Percentiles rank a stretch among this genome's conserved stretches.
Conservation (phyloP, 2,329 filamentous ascomycete genomes). For the Diplodia intermedia region DNA sequence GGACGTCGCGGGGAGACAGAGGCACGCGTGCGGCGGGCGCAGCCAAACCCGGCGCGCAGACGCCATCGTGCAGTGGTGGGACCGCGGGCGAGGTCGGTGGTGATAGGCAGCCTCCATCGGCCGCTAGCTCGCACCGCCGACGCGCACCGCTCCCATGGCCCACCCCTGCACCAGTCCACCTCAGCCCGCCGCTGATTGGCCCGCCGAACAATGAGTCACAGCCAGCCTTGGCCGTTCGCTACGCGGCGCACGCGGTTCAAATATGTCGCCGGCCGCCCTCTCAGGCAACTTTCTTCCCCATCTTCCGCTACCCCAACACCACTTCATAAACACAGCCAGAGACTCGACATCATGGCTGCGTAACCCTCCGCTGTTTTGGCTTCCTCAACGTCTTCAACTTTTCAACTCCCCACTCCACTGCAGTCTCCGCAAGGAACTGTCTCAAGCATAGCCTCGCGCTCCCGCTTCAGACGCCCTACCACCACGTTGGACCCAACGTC, state of each 20-base stretch:
- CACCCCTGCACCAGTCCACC: neutral
- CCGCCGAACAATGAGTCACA: neutral
- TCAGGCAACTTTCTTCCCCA: neutral
- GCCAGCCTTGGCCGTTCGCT: neutral
- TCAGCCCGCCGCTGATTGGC: neutral
- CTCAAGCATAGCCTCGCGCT: slow-evolving; percentile 66
- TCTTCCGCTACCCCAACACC: slow-evolving; percentile 11
- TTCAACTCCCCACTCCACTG: slow-evolving; percentile 40
- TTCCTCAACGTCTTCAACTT: slow-evolving; percentile 39
- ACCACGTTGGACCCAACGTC: slow-evolving; percentile 71
- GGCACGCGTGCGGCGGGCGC: neutral
- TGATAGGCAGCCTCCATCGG: slow-evolving; percentile 1
- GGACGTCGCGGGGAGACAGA: neutral
- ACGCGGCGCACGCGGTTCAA: slow-evolving; percentile 1
- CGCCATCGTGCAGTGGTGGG: slow-evolving; percentile 1
- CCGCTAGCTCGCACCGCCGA: neutral
- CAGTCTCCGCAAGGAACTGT: slow-evolving; percentile 55
- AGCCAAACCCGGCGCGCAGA: neutral
- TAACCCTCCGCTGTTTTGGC: slow-evolving; percentile 1
- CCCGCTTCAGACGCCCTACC: slow-evolving; percentile 60
- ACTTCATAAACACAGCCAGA: slow-evolving; percentile 37
- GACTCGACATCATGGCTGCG: slow-evolving; percentile 16
- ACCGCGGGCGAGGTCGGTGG: neutral
- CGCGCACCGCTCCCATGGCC: neutral
- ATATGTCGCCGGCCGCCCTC: slow-evolving; percentile 1